Conservation (phyloP, 306 rosid species). For the Vicia villosa region DNA sequence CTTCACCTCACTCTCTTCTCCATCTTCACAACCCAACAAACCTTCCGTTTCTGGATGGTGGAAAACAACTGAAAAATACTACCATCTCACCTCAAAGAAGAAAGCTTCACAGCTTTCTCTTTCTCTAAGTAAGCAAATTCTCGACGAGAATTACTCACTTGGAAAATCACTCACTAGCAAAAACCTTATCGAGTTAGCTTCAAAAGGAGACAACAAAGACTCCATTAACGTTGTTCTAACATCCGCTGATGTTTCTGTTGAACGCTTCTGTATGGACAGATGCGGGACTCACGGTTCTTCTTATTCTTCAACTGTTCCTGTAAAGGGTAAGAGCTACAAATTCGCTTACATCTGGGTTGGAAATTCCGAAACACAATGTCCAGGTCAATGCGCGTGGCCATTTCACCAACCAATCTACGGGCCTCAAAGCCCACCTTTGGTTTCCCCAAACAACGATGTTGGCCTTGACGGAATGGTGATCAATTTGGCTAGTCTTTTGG, state of each 20-base stretch:
- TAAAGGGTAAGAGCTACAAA: constrained; percentile 40
- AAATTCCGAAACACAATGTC: constrained; percentile 66
- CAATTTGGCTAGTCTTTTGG: constrained; percentile 64
- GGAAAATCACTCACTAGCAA: constrained; percentile 67
- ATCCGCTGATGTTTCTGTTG: constrained; percentile 66
- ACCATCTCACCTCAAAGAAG: constrained; percentile 48
- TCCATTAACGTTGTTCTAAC: constrained; percentile 77
- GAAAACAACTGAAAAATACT: constrained; percentile 80
- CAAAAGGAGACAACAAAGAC: constrained; percentile 59
- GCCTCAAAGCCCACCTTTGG: constrained; percentile 50
- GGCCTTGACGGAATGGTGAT: constrained; percentile 70
- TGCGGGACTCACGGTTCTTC: constrained; percentile 84
- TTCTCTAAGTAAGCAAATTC: constrained; percentile 49
- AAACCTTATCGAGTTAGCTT: constrained; percentile 55
- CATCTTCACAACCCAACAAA: not conserved
- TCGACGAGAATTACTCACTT: constrained; percentile 57
- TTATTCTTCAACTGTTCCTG: constrained; percentile 7
- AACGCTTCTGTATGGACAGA: constrained; percentile 64
- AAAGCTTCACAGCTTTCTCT: constrained; percentile 40
- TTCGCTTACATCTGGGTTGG: constrained; percentile 78
- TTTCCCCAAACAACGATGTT: constrained; percentile 68
- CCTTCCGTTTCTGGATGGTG: constrained; percentile 87
- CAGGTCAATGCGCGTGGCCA: constrained; percentile 76
- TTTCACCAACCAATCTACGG: constrained; percentile 72
- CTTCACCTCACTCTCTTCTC: constrained; percentile 55